Base-by-base conservation (phyloP, 2,329 filamentous ascomycete species). In the Aspergillus pseudoviridinutans region DNA sequence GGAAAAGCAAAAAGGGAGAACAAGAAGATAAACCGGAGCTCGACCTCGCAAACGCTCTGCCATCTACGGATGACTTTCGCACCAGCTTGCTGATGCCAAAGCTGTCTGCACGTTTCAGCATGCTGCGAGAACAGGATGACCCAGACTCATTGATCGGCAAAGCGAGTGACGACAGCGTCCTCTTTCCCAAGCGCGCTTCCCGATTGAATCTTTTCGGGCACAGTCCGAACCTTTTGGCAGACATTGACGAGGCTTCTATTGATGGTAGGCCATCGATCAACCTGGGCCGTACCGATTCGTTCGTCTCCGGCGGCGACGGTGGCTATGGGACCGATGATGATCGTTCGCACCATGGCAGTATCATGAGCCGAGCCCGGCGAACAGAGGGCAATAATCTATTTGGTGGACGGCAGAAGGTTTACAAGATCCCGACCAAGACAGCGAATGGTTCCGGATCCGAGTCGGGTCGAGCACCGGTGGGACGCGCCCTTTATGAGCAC, bases 81-180 rank as follows among this genome's bases (percentile, higher is more conserved):
- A 99, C 94, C 3, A 97, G 94, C 79, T 79, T 99, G 58, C 81
- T 99, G 61, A 96, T 99, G 93, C 92, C 91, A 0, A 93, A 92
- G 46, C 82, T 99, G 4, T 97, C 93, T 0, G 91, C 92, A 12
- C 87, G 94, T 6, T 99, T 99, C 74, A 97, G 93, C 65, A 97
- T 97, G 93, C 79, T 97, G 32, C 83, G 91, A 67, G 93, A 97
- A 74, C 93, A 97, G 72, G 92, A 97, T 71, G 92, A 97, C 68
- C 93, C 93, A 1, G 88, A 80, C 61, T 93, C 91, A 1, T 89
- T 92, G 72, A 83, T 97, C 32, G 93, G 93, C 57, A 97, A 97
- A 74, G 93, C 93, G 17, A 94, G 90, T 74, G 93, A 97, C 70
- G 93, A 97, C 74, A 97, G 92, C 64, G 92, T 97, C 3, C 77